Percentiles rank a stretch among this genome's conserved stretches.
phyloP scores from a whole-genome alignment of 2,329 filamentous ascomycete genomes.

The Nemania sp. region DNA sequence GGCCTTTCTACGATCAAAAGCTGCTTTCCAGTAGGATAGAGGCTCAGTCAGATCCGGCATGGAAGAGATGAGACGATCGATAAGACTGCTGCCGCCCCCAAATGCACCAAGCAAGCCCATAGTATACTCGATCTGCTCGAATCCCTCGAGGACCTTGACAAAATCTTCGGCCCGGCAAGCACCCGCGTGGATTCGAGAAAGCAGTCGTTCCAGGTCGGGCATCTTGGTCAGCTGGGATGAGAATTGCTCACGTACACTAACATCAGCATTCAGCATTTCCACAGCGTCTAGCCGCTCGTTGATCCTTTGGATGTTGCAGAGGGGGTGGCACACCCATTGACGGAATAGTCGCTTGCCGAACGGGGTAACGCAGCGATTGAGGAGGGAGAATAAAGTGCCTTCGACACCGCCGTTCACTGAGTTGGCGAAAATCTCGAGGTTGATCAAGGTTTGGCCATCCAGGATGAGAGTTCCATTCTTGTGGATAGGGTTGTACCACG shows the following conservation, averaged over 20 bases:
- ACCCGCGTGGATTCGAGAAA: constrained; percentile 91
- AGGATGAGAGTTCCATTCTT: constrained; percentile 89
- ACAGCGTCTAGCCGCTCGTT: constrained; percentile 91
- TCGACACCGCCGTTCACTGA: constrained; percentile 82
- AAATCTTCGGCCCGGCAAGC: constrained; percentile 92
- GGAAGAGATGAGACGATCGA: constrained; percentile 77
- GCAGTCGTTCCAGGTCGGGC: constrained; percentile 90
- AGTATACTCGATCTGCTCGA: constrained; percentile 96
- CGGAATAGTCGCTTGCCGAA: constrained; percentile 96
- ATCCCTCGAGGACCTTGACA: constrained; percentile 88
- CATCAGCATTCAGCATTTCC: constrained; percentile 85
- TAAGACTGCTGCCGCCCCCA: constrained; percentile 76
- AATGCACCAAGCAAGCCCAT: constrained; percentile 77
- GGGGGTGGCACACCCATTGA: constrained; percentile 95
- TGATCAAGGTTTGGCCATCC: constrained; percentile 94
- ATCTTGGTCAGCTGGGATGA: constrained; percentile 85
- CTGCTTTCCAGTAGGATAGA: constrained; percentile 84
- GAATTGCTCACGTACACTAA: constrained; percentile 80
- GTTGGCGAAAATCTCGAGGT: constrained; percentile 96
- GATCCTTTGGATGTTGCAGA: constrained; percentile 84
- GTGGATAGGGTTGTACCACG: constrained; percentile 86
- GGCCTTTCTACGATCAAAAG: constrained; percentile 83
- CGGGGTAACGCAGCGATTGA: constrained; percentile 93
- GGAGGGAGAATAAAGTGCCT: constrained; percentile 84
- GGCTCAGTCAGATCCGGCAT: constrained; percentile 83